Conservation (phyloP, 2,329 filamentous ascomycete species). For the Gaeumannomyces tritici region DNA sequence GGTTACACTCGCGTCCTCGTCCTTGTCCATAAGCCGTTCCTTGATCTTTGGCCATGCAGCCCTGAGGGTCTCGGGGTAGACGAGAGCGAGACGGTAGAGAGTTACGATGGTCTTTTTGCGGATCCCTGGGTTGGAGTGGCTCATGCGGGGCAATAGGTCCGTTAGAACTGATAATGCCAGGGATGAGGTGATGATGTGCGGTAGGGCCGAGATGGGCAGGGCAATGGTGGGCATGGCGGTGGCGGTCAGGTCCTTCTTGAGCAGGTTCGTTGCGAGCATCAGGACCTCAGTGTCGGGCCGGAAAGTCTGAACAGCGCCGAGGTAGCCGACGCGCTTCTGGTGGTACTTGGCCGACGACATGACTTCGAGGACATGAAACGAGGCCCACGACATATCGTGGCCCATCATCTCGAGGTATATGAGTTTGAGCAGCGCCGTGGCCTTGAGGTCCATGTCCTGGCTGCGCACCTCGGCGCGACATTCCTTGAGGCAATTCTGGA, state of each 20-base stretch:
- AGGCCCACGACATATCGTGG: conserved; percentile 99
- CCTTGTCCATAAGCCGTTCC: conserved; percentile 80
- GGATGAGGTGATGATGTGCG: conserved; percentile 87
- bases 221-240: conserved; percentile 68
- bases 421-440: conserved; percentile 88
- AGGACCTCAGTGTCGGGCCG: conserved; percentile 90
- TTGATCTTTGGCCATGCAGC: conserved; percentile 97
- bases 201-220: conserved; percentile 80
- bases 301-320: conserved; percentile 94
- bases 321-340: conserved; percentile 90
- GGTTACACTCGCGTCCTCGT: conserved; percentile 86
- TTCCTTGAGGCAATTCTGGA: conserved; percentile 88
- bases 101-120: conserved; percentile 96
- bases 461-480: conserved; percentile 86
- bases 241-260: conserved; percentile 86
- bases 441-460: conserved; percentile 96
- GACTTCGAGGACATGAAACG: conserved; percentile 96
- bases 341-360: conserved; percentile 95
- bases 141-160: conserved; percentile 77
- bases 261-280: conserved; percentile 91
- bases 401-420: conserved; percentile 99
- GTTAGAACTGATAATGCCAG: conserved; percentile 82
- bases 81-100: conserved; percentile 82
- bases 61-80: conserved; percentile 90
- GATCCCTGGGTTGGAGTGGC: conserved; percentile 75